phyloP scores from a whole-genome alignment of 139 green algal genomes.

The Auxenochlorella pyrenoidosa region DNA sequence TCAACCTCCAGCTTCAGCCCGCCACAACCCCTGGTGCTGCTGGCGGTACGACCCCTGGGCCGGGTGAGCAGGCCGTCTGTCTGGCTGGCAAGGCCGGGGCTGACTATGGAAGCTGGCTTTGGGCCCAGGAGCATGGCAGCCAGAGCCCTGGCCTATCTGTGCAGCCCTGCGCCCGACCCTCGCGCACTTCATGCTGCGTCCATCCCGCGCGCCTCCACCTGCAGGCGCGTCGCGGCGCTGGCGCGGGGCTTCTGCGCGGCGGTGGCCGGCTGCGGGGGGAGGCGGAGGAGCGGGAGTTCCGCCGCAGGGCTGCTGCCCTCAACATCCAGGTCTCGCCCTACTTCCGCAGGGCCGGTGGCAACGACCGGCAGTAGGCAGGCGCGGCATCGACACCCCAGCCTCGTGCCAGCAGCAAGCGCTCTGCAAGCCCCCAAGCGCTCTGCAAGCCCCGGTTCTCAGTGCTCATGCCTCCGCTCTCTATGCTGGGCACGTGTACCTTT shows the following conservation, averaged over 20 bases:
- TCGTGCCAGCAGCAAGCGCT: no score
- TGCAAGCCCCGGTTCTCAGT: no score
- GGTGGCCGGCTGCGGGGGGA: constrained; percentile 19
- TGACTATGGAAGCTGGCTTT: no score
- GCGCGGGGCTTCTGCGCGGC: not conserved
- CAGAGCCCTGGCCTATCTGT: no score
- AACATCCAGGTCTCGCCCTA: constrained; percentile 61
- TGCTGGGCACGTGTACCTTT: no score
- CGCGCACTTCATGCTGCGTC: not conserved
- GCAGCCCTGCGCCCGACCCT: not conserved
- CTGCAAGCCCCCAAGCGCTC: no score
- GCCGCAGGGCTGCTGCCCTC: constrained; percentile 50
- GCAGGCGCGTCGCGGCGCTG: not conserved
- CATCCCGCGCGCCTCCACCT: not conserved
- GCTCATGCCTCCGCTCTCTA: no score
- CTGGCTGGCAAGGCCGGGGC: no score
- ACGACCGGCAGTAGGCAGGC: no score
- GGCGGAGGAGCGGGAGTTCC: constrained; percentile 54
- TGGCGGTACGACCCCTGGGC: constrained; percentile 26
- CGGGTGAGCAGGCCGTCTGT: not conserved
- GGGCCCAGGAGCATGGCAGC: no score
- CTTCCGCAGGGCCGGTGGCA: constrained; percentile 15
- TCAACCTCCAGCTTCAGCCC: constrained; percentile 37
- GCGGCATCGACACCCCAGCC: no score
- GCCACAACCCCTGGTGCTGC: constrained; percentile 13